Conservation (phyloP, 495 filamentous ascomycete species). For the Chaetomidium leptoderma region DNA sequence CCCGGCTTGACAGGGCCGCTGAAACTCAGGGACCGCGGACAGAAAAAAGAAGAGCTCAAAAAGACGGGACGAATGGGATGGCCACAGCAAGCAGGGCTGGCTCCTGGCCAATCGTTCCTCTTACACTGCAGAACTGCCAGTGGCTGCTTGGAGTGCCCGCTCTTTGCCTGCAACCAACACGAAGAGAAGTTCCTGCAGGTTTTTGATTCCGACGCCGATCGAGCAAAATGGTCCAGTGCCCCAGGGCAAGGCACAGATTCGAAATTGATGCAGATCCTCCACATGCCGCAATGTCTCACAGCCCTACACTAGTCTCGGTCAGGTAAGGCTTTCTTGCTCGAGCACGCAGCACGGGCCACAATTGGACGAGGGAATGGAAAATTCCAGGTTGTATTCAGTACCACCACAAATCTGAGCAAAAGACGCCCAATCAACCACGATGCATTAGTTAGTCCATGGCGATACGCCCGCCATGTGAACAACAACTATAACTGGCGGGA, state of each 20-base stretch:
- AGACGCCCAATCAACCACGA: background rate
- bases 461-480: background rate
- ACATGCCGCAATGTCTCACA: background rate
- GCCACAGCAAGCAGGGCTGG: too few species aligned
- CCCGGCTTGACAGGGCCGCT: too few species aligned
- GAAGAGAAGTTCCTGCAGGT: too few species aligned
- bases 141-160: too few species aligned
- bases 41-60: too few species aligned
- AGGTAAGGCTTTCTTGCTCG: conserved; percentile 2
- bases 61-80: too few species aligned
- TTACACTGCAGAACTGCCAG: too few species aligned
- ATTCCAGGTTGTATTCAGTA: too few species aligned
- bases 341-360: conserved; percentile 14
- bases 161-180: too few species aligned
- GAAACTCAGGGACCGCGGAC: too few species aligned
- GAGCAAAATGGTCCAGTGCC: background rate
- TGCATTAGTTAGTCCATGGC: background rate
- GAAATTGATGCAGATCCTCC: background rate
- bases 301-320: conserved; percentile 14
- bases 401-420: background rate
- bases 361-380: background rate
- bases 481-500: background rate
- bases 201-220: too few species aligned
- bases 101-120: too few species aligned
- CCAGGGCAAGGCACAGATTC: background rate